Evolutionary conservation across 345 rosid species (phyloP).

Genomic region (Adansonia digitata): DNA sequence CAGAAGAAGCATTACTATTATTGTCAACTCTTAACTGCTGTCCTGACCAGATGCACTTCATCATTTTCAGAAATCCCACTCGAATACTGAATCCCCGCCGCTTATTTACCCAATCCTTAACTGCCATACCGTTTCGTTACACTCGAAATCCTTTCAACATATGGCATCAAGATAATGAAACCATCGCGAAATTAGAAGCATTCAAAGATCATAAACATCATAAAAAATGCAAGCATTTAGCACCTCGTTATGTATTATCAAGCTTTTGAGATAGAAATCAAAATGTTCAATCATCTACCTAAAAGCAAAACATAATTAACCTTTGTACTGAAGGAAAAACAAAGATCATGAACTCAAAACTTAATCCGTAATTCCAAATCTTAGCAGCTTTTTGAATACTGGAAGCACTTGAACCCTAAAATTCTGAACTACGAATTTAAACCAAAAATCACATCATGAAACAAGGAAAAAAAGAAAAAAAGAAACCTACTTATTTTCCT

Average conservation of each 20-base stretch:
- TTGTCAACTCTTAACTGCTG: conserved; percentile 46
- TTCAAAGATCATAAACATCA: conserved; percentile 9
- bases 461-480: neutral
- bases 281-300: neutral
- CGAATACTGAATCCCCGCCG: conserved; percentile 24
- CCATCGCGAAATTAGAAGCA: conserved; percentile 15
- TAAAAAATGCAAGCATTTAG: neutral
- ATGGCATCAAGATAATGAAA: conserved; percentile 9
- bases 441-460: neutral
- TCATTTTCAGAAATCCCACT: conserved; percentile 49
- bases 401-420: neutral
- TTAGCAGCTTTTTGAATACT: neutral
- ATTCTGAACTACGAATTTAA: neutral
- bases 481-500: neutral
- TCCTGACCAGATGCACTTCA: conserved; percentile 67
- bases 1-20: conserved; percentile 50
- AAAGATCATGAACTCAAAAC: too few relatives aligned
- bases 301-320: neutral
- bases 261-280: neutral
- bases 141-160: conserved; percentile 28
- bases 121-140: conserved; percentile 39
- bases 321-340: neutral
- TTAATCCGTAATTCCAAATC: neutral
- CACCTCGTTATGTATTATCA: neutral
- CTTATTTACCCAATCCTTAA: conserved; percentile 41